These are phyloP conservation scores for Zasmidium cellare DNA, from an alignment of 2,329 filamentous ascomycete species.

Conservation along the genomic window DNA sequence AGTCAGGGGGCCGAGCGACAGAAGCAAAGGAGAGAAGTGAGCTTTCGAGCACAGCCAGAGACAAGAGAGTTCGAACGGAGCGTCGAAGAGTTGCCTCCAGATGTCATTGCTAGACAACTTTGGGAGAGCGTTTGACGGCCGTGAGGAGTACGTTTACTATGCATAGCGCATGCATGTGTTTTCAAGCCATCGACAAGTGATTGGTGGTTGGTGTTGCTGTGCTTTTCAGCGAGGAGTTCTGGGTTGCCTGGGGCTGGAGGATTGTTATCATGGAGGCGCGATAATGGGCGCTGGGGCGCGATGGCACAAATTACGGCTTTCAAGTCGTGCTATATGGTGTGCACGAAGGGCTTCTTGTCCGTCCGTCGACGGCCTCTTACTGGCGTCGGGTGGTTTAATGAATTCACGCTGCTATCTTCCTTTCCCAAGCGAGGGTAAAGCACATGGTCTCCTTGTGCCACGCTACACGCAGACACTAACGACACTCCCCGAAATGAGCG, in stretches of 20 bases:
- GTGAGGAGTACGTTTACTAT: background rate
- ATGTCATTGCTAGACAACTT: conserved; percentile 25
- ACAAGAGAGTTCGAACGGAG: conserved; percentile 17
- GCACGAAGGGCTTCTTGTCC: background rate
- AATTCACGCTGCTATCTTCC: background rate
- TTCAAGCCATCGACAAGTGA: conserved; percentile 4
- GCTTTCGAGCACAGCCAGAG: conserved; percentile 26
- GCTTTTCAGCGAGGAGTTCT: conserved; percentile 11
- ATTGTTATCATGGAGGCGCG: background rate
- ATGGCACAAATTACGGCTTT: background rate
- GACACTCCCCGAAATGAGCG: background rate
- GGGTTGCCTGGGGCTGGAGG: background rate
- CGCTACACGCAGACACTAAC: background rate
- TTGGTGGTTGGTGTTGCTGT: background rate
- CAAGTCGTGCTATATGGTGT: no score
- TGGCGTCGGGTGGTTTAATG: background rate
- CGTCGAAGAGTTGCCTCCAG: conserved; percentile 18
- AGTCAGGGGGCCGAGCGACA: background rate
- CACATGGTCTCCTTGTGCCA: background rate
- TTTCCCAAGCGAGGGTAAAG: background rate
- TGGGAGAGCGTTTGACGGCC: conserved; percentile 21
- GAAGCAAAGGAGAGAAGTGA: conserved; percentile 25
- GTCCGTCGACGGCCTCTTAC: background rate
- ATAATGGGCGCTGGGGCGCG: background rate
- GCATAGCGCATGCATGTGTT: background rate